phyloP scores from a whole-genome alignment of 371 early-diverging fungal species.

The Coemansia sp. region DNA sequence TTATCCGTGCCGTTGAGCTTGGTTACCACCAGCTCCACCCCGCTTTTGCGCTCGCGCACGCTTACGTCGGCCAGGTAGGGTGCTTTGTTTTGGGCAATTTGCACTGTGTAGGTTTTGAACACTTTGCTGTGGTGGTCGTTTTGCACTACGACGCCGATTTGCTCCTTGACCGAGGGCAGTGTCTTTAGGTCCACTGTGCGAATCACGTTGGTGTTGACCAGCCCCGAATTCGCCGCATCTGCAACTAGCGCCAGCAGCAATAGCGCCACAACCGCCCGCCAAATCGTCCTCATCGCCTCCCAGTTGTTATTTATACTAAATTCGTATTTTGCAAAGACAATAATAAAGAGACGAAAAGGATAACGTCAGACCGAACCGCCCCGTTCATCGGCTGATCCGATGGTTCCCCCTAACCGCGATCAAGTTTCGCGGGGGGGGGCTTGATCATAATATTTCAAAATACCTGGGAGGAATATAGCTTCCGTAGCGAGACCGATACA shows the following conservation, averaged over 20 bases:
- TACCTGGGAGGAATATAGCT: too few relatives aligned
- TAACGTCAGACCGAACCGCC: too few relatives aligned
- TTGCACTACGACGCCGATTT: conserved; percentile 45
- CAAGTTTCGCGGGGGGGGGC: too few relatives aligned
- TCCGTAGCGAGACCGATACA: too few relatives aligned
- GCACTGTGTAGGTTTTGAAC: conserved; percentile 30
- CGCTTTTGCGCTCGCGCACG: conserved; percentile 46
- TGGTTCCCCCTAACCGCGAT: too few relatives aligned
- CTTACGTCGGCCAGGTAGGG: conserved; percentile 28
- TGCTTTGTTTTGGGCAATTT: conserved; percentile 10
- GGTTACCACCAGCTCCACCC: conserved; percentile 10
- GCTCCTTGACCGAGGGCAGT: conserved; percentile 51
- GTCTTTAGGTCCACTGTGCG: conserved; percentile 52
- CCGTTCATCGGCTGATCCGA: too few relatives aligned
- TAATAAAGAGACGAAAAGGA: too few relatives aligned
- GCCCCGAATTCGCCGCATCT: conserved; percentile 10
- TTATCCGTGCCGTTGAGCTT: conserved; percentile 13
- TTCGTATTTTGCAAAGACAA: too few relatives aligned
- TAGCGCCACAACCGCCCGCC: background rate
- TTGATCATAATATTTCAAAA: too few relatives aligned
- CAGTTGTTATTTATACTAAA: too few relatives aligned
- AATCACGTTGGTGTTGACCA: conserved; percentile 52
- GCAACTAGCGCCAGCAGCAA: background rate
- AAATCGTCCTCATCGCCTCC: background rate
- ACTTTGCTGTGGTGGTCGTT: conserved; percentile 30